Conservation (phyloP, 495 filamentous ascomycete genomes). For the Sabuloglossum arenarium region DNA sequence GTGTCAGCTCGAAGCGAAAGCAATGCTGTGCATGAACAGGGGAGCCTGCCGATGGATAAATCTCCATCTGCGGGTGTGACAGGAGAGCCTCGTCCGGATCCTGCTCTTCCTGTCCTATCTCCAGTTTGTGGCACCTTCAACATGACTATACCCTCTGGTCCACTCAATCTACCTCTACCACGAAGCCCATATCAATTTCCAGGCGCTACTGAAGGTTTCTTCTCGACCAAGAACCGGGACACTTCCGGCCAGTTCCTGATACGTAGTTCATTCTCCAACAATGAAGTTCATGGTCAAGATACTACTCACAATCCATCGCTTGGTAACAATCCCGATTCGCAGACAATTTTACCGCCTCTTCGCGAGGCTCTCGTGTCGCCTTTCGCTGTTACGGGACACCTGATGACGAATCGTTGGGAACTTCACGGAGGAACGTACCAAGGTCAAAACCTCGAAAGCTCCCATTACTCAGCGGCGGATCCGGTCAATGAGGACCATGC, state of each 20-base stretch:
- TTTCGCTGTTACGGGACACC: background rate
- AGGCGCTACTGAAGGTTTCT: background rate
- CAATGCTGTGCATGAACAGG: background rate
- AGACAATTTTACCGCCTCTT: background rate
- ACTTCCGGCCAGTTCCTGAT: background rate
- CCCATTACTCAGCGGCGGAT: background rate
- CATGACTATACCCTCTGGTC: background rate
- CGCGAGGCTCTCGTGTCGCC: background rate
- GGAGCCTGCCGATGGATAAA: background rate
- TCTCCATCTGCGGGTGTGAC: background rate
- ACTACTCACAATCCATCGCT: background rate
- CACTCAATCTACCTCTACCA: background rate
- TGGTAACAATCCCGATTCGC: background rate
- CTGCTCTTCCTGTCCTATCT: background rate
- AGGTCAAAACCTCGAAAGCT: background rate
- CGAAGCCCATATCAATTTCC: background rate
- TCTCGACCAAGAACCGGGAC: background rate
- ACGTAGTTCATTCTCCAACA: background rate
- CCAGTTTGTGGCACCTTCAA: background rate
- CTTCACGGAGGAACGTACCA: background rate
- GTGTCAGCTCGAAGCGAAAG: background rate
- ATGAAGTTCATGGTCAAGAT: background rate
- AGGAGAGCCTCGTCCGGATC: background rate
- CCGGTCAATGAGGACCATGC: background rate
- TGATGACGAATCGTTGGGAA: background rate